A percentile compares a stretch with the other conserved stretches of the same genome.
These are phyloP conservation scores for Bondarzewia mesenterica DNA, from an alignment of 1,284 basidiomycete genomes.

Conservation along the genomic window DNA sequence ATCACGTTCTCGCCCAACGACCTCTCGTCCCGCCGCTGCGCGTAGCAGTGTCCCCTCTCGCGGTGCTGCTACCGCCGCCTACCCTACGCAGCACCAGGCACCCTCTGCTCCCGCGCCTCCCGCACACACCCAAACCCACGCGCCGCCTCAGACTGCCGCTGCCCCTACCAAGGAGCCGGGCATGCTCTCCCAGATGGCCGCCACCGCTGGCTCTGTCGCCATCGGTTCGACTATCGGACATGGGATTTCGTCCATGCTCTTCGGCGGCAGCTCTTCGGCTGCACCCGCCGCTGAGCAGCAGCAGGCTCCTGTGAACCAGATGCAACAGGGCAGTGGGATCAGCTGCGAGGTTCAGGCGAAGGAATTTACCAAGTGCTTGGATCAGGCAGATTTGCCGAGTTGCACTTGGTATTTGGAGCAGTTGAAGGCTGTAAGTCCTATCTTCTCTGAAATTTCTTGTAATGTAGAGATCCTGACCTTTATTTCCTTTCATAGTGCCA, in stretches of 20 bases:
- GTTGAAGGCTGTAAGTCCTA: slow-evolving; percentile 63
- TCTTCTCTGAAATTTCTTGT: not conserved
- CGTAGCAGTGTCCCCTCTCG: slow-evolving; percentile 36
- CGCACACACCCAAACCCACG: slow-evolving; percentile 32
- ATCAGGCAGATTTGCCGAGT: slow-evolving; percentile 65
- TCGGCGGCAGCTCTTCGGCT: slow-evolving; percentile 51
- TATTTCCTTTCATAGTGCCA: slow-evolving; percentile 47
- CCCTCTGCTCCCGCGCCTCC: slow-evolving; percentile 25
- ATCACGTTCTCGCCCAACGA: slow-evolving; percentile 53
- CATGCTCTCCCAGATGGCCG: slow-evolving; percentile 77
- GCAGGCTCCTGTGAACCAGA: slow-evolving; percentile 36
- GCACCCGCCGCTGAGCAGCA: slow-evolving; percentile 26
- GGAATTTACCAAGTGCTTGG: slow-evolving; percentile 73
- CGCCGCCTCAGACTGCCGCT: slow-evolving; percentile 18
- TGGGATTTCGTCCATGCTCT: slow-evolving; percentile 78
- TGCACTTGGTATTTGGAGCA: slow-evolving; percentile 82
- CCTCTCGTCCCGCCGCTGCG: slow-evolving; percentile 35
- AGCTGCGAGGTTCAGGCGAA: slow-evolving; percentile 70
- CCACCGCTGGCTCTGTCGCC: slow-evolving; percentile 83
- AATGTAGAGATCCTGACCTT: slow-evolving; percentile 5
- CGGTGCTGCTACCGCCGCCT: slow-evolving; percentile 30
- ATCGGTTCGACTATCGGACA: slow-evolving; percentile 80
- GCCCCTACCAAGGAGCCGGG: slow-evolving; percentile 40
- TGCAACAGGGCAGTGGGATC: slow-evolving; percentile 31
- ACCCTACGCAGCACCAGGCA: slow-evolving; percentile 31